A percentile compares a stretch with the other conserved stretches of the same genome.
Conservation (phyloP, 2,329 filamentous ascomycete genomes). For the Coniochaeta sp. region DNA sequence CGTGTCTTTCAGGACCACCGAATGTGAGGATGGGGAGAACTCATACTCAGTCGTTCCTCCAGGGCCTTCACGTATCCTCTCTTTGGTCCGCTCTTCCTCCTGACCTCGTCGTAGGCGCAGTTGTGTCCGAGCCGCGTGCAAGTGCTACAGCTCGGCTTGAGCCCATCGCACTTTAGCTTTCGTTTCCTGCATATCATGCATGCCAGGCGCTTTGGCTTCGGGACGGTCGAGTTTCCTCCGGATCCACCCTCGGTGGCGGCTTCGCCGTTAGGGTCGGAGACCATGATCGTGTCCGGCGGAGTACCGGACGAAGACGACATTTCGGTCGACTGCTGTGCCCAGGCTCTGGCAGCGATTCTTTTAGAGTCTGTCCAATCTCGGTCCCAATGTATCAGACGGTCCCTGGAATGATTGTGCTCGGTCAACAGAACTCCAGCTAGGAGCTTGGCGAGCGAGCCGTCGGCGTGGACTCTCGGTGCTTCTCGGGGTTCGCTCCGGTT, state of each 20-base stretch:
- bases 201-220: conserved; percentile 85
- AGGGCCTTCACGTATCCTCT: conserved; percentile 90
- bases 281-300: conserved; percentile 20
- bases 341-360: background rate
- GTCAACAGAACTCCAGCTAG: background rate
- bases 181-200: conserved; percentile 91
- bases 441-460: background rate
- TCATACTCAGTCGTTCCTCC: conserved; percentile 82
- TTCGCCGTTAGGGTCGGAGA: conserved; percentile 13
- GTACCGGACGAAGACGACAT: conserved; percentile 20
- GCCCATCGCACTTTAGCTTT: conserved; percentile 85
- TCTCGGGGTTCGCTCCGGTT: background rate
- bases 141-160: conserved; percentile 78
- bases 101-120: conserved; percentile 85
- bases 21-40: background rate
- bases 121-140: conserved; percentile 80
- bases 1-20: background rate
- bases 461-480: background rate
- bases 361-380: background rate
- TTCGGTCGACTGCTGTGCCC: background rate
- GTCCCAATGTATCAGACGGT: background rate
- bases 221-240: conserved; percentile 47
- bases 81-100: conserved; percentile 92
- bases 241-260: conserved; percentile 5
- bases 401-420: background rate